Evolutionary conservation across 495 filamentous ascomycete genomes (phyloP), one percentile per base, ranked within the genome.

Genomic region (Letharia columbiana): DNA sequence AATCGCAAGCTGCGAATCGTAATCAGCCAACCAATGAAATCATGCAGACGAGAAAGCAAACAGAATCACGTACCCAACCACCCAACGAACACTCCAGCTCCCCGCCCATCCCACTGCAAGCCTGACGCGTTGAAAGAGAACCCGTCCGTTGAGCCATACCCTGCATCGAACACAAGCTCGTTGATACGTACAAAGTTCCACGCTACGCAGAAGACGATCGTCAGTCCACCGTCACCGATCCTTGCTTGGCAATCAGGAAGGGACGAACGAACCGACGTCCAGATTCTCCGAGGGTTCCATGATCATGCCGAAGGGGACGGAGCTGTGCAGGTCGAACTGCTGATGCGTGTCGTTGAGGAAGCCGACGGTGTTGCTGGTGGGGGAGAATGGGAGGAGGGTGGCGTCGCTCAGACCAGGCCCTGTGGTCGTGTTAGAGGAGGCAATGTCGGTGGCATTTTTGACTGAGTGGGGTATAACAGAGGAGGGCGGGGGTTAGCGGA

Each of bases 1-100:
- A 85, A 64, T 84, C 78, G 63, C 83, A 85, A 13, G 79, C 82
- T 84, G 65, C 44, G 62, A 37, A 52, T 20, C 44, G 44, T 39
- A 4, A 59, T 56, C 20, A 45, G 65, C 54, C n/a, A 50, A 66
- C 41, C 20, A 39, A 63, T 20, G 50, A 0, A 20, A 18, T 4
- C 3, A 47, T n/a, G 20, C 18, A 7, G 45, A 49, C 5, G 49
- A 31, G 52, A 56, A 31, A 2, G 2, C 2, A 12, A 44, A 44
- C 2, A 28, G 23, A 12, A 15, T 11, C 41, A 77, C 80, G 70
- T 71, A 84, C 81, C 80, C 40, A 83, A 69, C 82, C 82, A 84
- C 28, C 82, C 81, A 15, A 73, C 76, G 64, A 82, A 84, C 13
- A 75, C 52, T 3, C 28, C 52, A 74, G 13, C 64, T 60, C 23